These are phyloP conservation scores for Rubroshorea leprosula DNA, from an alignment of 345 rosid genomes.

Conservation along the genomic window DNA sequence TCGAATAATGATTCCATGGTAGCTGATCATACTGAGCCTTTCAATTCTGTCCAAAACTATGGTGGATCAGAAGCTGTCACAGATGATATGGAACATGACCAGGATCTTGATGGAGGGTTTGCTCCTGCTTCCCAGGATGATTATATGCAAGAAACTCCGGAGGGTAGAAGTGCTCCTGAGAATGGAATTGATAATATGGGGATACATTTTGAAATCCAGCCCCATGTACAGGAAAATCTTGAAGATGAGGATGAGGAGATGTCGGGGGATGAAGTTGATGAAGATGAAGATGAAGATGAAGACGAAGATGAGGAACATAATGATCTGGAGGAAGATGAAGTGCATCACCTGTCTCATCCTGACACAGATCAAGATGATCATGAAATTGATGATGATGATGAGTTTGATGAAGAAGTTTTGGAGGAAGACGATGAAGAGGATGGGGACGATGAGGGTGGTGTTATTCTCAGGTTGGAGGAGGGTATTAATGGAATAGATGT, in stretches of 20 bases:
- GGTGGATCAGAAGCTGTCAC: slow-evolving; percentile 79
- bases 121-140: slow-evolving; percentile 67
- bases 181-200: slow-evolving; percentile 67
- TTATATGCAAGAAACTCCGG: slow-evolving; percentile 83
- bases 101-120: slow-evolving; percentile 79
- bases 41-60: slow-evolving; percentile 45
- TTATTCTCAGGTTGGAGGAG: slow-evolving; percentile 81
- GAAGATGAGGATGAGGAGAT: slow-evolving; percentile 77
- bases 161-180: slow-evolving; percentile 64
- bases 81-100: slow-evolving; percentile 94
- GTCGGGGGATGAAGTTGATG: slow-evolving; percentile 55
- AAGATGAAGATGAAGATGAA: slow-evolving; percentile 69
- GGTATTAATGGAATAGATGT: slow-evolving; percentile 88
- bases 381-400: slow-evolving; percentile 81
- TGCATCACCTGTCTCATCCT: slow-evolving; percentile 79
- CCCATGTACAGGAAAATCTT: slow-evolving; percentile 68
- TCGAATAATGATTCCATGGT: slow-evolving; percentile 50
- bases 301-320: slow-evolving; percentile 62
- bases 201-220: slow-evolving; percentile 72
- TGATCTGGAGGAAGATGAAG: slow-evolving; percentile 82
- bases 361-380: slow-evolving; percentile 96
- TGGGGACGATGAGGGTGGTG: slow-evolving; percentile 87
- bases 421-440: slow-evolving; percentile 93
- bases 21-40: slow-evolving; percentile 47
- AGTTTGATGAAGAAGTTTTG: slow-evolving; percentile 83